phyloP scores from a whole-genome alignment of 768 basidiomycete genomes.

The Boletus pseudopeckii region DNA sequence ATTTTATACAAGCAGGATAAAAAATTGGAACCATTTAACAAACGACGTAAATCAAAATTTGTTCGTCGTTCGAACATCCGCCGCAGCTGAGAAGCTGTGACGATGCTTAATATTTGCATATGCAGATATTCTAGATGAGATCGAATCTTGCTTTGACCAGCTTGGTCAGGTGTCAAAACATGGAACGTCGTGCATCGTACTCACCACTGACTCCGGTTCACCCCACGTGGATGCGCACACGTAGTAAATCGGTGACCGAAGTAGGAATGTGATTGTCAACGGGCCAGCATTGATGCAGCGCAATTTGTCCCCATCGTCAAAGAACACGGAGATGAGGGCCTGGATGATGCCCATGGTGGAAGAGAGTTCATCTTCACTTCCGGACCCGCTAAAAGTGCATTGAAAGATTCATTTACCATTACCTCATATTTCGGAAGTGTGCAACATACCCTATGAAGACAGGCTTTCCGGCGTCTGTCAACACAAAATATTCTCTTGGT shows the following conservation, averaged over 20 bases:
- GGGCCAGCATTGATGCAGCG: slow-evolving; percentile 80
- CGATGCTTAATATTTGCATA: slow-evolving; percentile 87
- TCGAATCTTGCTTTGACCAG: slow-evolving; percentile 76
- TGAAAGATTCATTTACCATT: neutral
- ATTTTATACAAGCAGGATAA: neutral
- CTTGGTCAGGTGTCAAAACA: slow-evolving; percentile 24
- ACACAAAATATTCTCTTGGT: slow-evolving; percentile 82
- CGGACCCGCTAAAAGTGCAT: slow-evolving; percentile 41
- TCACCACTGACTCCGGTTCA: slow-evolving; percentile 93
- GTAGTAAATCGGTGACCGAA: slow-evolving; percentile 87
- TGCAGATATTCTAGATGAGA: slow-evolving; percentile 94
- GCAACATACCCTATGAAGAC: slow-evolving; percentile 77
- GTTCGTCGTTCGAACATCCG: slow-evolving; percentile 84
- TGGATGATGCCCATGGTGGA: slow-evolving; percentile 91
- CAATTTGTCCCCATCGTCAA: slow-evolving; percentile 85
- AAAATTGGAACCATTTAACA: slow-evolving; percentile 53
- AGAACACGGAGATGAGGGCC: slow-evolving; percentile 92
- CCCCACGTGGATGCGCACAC: slow-evolving; percentile 90
- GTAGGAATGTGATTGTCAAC: slow-evolving; percentile 81
- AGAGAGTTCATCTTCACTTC: slow-evolving; percentile 59
- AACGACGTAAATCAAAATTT: slow-evolving; percentile 85
- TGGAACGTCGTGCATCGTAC: slow-evolving; percentile 28
- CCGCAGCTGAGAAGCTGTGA: slow-evolving; percentile 80
- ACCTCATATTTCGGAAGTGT: neutral
- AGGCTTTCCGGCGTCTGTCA: slow-evolving; percentile 97